A percentile compares a stretch with the other conserved stretches of the same genome.
Conservation (phyloP, 139 green algal species). For the Volvox africanus region DNA sequence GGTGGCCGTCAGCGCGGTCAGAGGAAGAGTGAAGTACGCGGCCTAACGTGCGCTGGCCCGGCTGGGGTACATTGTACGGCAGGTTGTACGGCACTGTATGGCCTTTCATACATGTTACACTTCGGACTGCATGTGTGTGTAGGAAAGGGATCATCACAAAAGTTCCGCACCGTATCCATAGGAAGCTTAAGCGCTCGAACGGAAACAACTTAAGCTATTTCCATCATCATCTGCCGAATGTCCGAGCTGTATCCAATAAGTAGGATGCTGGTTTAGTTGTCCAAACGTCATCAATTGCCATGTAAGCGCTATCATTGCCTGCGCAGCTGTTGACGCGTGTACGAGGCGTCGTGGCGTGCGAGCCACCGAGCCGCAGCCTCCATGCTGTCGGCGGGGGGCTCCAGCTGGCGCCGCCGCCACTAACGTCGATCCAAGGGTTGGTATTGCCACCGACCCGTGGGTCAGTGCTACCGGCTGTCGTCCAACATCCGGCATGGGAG, state of each 20-base stretch:
- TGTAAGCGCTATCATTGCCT: no score
- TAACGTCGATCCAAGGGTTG: background rate
- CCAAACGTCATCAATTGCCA: no score
- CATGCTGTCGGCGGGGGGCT: constrained; percentile 33
- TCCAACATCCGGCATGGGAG: background rate
- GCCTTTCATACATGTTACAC: background rate
- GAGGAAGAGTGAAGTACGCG: constrained; percentile 39
- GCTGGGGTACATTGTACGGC: no score
- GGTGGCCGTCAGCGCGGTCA: constrained; percentile 81
- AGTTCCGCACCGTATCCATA: no score
- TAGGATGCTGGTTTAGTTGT: no score
- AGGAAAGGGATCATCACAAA: no score
- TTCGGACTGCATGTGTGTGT: no score
- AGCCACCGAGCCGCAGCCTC: constrained; percentile 38
- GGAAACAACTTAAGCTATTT: no score
- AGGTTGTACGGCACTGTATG: background rate
- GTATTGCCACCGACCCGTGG: background rate
- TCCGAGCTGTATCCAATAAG: no score
- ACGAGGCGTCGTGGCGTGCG: background rate
- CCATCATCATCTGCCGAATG: no score
- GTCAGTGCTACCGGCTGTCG: background rate
- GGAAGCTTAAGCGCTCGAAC: no score
- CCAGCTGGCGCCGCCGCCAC: background rate
- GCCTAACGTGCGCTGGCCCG: no score
- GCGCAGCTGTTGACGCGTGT: background rate